A percentile compares a stretch with the other conserved stretches of the same genome.
Conservation (phyloP, 2,329 filamentous ascomycete genomes). For the Myriosclerotinia curreyana region DNA sequence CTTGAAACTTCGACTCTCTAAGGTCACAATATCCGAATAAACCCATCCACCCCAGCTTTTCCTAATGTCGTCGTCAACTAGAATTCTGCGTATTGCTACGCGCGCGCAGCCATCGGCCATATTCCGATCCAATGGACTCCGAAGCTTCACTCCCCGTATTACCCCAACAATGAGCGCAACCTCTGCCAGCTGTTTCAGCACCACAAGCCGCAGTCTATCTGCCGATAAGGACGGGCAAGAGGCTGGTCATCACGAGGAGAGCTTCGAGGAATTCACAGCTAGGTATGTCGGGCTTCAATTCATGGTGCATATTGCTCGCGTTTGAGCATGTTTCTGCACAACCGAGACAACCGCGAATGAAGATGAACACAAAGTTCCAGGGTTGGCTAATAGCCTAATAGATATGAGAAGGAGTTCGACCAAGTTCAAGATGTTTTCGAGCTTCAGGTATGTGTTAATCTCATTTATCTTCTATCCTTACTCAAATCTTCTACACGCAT, state of each 20-base stretch:
- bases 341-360: conserved; percentile 25
- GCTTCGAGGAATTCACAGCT: conserved; percentile 96
- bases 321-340: conserved; percentile 31
- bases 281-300: conserved; percentile 60
- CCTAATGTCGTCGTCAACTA: conserved; percentile 65
- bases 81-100: conserved; percentile 68
- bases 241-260: conserved; percentile 78
- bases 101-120: conserved; percentile 59
- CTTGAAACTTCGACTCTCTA: conserved; percentile 21
- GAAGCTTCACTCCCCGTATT: conserved; percentile 54
- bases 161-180: conserved; percentile 50
- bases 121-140: conserved; percentile 61
- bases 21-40: conserved; percentile 22
- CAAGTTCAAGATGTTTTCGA: conserved; percentile 97
- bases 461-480: neutral
- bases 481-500: conserved; percentile 15
- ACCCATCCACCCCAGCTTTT: conserved; percentile 32
- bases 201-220: conserved; percentile 48
- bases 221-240: conserved; percentile 52
- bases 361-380: conserved; percentile 43
- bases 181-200: conserved; percentile 59
- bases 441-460: conserved; percentile 73
- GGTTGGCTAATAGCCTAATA: conserved; percentile 44
- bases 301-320: conserved; percentile 23
- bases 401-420: conserved; percentile 99